Base-by-base conservation (phyloP, 306 rosid species). In the Pyrus betulifolia region DNA sequence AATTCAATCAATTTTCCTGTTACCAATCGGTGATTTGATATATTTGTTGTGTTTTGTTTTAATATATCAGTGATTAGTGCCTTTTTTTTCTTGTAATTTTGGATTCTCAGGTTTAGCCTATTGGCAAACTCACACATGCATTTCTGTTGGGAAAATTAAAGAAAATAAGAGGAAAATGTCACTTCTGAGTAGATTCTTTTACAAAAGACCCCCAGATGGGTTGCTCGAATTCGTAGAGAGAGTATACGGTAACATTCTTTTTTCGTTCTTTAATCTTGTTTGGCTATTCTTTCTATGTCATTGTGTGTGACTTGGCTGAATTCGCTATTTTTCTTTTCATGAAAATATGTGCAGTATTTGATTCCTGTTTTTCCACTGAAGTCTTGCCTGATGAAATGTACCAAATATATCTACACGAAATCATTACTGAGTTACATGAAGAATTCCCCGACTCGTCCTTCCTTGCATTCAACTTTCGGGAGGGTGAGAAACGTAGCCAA, bases 201-300 rank as follows among this genome's bases (percentile, higher is more conserved):
- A 90, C 95, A 90, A 86, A 78, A 87, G 98, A 27, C 98, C 97
- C 59, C 98, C 98, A 14, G 97, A 94, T 85, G 98, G 97, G 22
- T 88, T 94, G 73, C 97, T 94, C 59, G 98, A 94, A 84, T 92
- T 94, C 78, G 75, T 91, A 64, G 97, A 90, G 35, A 81, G 97
- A 85, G 95, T 94, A 23, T 94, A 94, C 72, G 93, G 98, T 94
- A 87, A 81, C 22, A 55, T 60, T 68, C 30, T 28, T 44, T 40
- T 55, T 61, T 46, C 44, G 46, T 67, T 74, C 61, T 58, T 25
- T 71, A 18, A 71, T 76, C 45, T 64, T 17, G 6, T 72, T 18
- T 70, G 58, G 62, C 74, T 63, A 44, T 77, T 69, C 9, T 70
- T 5, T 3, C 7, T 18, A 75, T 66, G 60, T n/a, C 28, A 10